Percentiles rank a stretch among this genome's conserved stretches.
These are phyloP conservation scores for Phytophthora multivora DNA, from an alignment of 352 stramenopile species.

Conservation along the genomic window DNA sequence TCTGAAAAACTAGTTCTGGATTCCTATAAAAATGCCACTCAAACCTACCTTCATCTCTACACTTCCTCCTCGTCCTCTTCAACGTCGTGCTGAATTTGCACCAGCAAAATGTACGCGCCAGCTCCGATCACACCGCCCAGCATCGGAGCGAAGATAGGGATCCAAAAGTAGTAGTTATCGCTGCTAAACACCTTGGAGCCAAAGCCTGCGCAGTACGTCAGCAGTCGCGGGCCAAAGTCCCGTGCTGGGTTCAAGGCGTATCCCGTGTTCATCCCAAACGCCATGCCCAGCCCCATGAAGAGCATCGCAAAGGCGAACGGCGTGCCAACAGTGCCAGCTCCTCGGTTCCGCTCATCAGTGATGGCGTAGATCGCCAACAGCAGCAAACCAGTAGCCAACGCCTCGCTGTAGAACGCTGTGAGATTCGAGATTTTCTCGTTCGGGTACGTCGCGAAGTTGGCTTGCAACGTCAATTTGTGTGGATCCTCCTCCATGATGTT, in stretches of 20 bases:
- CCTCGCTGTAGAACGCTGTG: slow-evolving; percentile 62
- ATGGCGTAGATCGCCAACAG: slow-evolving; percentile 61
- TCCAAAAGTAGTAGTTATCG: slow-evolving; percentile 65
- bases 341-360: slow-evolving; percentile 49
- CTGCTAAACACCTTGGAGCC: slow-evolving; percentile 59
- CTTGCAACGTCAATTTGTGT: slow-evolving; percentile 37
- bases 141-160: slow-evolving; percentile 51
- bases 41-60: background rate
- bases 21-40: background rate
- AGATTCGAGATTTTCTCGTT: slow-evolving; percentile 38
- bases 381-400: slow-evolving; percentile 52
- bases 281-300: slow-evolving; percentile 62
- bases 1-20: background rate
- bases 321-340: slow-evolving; percentile 35
- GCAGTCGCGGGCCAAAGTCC: slow-evolving; percentile 46
- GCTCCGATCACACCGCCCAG: slow-evolving; percentile 47
- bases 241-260: slow-evolving; percentile 53
- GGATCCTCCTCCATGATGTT: slow-evolving; percentile 48
- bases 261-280: slow-evolving; percentile 52
- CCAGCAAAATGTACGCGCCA: slow-evolving; percentile 51
- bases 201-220: slow-evolving; percentile 58
- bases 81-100: slow-evolving; percentile 58
- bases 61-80: slow-evolving; percentile 21
- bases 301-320: slow-evolving; percentile 54
- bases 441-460: slow-evolving; percentile 59